Evolutionary conservation across 768 basidiomycete species (phyloP).

Genomic region (Favolaschia claudopus): DNA sequence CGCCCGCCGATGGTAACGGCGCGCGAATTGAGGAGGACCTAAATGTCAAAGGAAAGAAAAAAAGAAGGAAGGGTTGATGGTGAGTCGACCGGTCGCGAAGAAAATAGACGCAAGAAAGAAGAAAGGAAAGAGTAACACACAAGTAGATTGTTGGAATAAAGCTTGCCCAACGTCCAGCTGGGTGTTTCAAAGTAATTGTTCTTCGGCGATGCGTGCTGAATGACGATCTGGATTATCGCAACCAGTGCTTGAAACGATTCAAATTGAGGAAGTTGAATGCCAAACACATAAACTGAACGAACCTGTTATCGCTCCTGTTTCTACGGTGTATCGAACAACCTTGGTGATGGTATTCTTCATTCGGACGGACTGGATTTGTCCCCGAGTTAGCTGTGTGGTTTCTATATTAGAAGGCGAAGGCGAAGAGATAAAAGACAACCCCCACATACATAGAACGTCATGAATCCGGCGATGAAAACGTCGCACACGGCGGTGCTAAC

Average conservation of each 20-base stretch:
- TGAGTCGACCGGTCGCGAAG: no score
- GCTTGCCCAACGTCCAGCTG: conserved; percentile 42
- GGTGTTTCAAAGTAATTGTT: conserved; percentile 40
- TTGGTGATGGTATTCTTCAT: conserved; percentile 33
- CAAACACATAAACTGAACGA: background rate
- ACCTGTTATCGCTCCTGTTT: conserved; percentile 45
- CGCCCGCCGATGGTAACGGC: conserved; percentile 10
- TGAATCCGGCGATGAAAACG: conserved; percentile 37
- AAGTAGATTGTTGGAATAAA: conserved; percentile 38
- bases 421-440: background rate
- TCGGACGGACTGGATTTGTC: background rate
- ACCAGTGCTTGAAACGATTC: conserved; percentile 33
- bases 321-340: conserved; percentile 43
- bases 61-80: no score
- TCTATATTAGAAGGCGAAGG: background rate
- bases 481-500: conserved; percentile 42
- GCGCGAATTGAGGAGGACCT: conserved; percentile 10
- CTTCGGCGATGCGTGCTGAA: conserved; percentile 30
- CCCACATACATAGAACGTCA: conserved; percentile 40
- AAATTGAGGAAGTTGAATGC: background rate
- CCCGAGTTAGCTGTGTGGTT: conserved; percentile 23
- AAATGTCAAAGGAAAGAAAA: background rate
- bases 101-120: no score
- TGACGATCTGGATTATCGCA: conserved; percentile 36
- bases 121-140: no score